Evolutionary conservation across 257 asterid genomes (phyloP).

Genomic region (Solanum pinnatisectum): DNA sequence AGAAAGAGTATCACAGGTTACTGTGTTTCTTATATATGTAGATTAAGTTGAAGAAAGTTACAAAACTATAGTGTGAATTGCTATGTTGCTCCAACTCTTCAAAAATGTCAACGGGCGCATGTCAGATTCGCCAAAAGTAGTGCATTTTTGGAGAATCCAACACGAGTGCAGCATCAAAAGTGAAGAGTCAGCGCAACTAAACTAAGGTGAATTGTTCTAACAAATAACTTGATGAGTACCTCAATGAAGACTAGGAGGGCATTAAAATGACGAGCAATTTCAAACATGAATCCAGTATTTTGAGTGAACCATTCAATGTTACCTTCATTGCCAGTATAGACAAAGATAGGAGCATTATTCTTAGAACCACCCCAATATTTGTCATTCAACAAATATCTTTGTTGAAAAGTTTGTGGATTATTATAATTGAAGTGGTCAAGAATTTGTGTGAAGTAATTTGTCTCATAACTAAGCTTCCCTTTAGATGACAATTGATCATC

Average conservation of each 20-base stretch:
- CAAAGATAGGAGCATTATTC: conserved; percentile 63
- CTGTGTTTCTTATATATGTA: not conserved
- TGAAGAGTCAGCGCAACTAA: no score
- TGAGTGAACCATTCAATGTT: conserved; percentile 87
- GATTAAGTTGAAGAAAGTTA: not conserved
- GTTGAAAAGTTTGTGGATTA: conserved; percentile 67
- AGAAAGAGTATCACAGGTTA: no score
- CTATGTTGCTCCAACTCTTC: no score
- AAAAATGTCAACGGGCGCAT: no score
- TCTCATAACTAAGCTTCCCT: conserved; percentile 18
- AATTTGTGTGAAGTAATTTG: conserved; percentile 57
- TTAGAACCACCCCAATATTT: conserved; percentile 67
- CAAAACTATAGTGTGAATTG: not conserved
- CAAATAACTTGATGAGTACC: conserved; percentile 23
- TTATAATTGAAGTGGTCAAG: conserved; percentile 77
- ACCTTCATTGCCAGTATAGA: conserved; percentile 91
- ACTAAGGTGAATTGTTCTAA: not conserved
- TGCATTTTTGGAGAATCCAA: no score
- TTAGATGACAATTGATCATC: not conserved
- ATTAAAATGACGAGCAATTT: conserved; percentile 51
- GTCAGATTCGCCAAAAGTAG: no score
- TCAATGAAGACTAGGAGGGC: conserved; percentile 82
- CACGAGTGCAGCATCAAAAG: no score
- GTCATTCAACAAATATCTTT: conserved; percentile 57
- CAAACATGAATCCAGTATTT: conserved; percentile 91